Evolutionary conservation across 768 basidiomycete genomes (phyloP), one percentile per base, ranked within the genome.

Genomic region (Daedaleopsis sinensis): DNA sequence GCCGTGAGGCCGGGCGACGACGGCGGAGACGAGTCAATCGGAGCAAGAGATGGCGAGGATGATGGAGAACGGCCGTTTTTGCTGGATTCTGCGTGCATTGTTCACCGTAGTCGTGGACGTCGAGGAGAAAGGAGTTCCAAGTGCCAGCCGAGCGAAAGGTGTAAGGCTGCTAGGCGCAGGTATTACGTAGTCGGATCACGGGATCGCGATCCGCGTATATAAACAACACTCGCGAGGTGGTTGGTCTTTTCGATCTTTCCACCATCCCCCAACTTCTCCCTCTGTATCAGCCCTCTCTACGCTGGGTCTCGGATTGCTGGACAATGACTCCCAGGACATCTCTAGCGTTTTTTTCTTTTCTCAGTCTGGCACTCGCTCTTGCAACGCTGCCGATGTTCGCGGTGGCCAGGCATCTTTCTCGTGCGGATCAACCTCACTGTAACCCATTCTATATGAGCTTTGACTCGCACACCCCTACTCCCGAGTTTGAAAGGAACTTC

Each of bases 11-110:
- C 38, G 0, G 76, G 76, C 38, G 77, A 78, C 5, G 74, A 72
- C 5, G 69, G 71, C 0, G 78, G 77, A 0, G 76, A 79, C 16
- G 78, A 79, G 52, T 78, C 75, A 3, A 75, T 53, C 1, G 77
- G 70, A 2, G 73, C 78, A 0, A 73, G 66, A 8, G 83, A 82
- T 11, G 81, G 76, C 0, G 66, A 67, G 1, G 62, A 61, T 4
- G 66, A 62, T 1, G 59, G 57, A 1, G 62, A 64, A 19, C 51
- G 57, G 9, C 55, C 36, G 18, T n/a, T 42, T 13, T 19, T 35
- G 21, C 51, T 47, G 16, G 27, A 21, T 19, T 53, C 52, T 59
- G 60, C 39, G 13, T 42, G 39, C 39, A 42, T 42, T 65, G 38
- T 44, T 54, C 38, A n/a, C n/a, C n/a, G n/a, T n/a, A n/a, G 27